Percentiles rank a stretch among this genome's conserved stretches.
phyloP scores from a whole-genome alignment of 768 basidiomycete species.

The Rhizopogon salebrosus region DNA sequence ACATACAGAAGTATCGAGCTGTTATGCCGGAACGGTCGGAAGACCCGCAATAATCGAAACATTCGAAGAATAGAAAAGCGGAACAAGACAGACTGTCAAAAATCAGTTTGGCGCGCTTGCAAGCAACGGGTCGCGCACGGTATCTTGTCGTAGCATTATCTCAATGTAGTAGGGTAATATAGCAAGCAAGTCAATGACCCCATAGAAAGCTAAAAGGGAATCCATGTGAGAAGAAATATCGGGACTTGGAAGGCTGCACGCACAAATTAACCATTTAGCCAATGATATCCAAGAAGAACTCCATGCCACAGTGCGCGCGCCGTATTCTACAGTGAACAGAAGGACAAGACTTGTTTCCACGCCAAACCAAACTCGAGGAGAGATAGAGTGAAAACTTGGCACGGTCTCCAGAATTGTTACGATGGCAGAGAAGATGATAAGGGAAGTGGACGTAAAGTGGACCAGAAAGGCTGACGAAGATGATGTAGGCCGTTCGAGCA shows the following conservation, averaged over 20 bases:
- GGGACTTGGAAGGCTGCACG: constrained; percentile 12
- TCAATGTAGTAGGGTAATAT: constrained; percentile 90
- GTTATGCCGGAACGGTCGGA: constrained; percentile 83
- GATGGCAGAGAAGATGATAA: constrained; percentile 71
- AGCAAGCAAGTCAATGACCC: constrained; percentile 79
- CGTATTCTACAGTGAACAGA: constrained; percentile 83
- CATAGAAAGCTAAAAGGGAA: constrained; percentile 61
- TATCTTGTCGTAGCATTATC: constrained; percentile 78
- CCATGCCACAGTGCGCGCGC: constrained; percentile 70
- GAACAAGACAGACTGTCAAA: constrained; percentile 69
- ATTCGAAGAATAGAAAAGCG: constrained; percentile 88
- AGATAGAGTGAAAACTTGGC: constrained; percentile 66
- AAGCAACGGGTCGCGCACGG: constrained; percentile 41
- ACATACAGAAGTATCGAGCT: constrained; percentile 77
- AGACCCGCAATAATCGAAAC: constrained; percentile 84
- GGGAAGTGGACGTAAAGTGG: constrained; percentile 62
- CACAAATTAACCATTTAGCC: constrained; percentile 67
- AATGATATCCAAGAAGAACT: constrained; percentile 59
- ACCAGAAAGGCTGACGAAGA: constrained; percentile 72
- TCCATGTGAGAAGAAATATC: neutral
- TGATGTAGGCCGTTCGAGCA: constrained; percentile 78
- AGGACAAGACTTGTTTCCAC: constrained; percentile 81
- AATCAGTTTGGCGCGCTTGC: neutral
- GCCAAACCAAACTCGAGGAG: constrained; percentile 77
- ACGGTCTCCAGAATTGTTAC: constrained; percentile 80